phyloP scores from a whole-genome alignment of 257 asterid genomes.

The Cynanchum wilfordii region DNA sequence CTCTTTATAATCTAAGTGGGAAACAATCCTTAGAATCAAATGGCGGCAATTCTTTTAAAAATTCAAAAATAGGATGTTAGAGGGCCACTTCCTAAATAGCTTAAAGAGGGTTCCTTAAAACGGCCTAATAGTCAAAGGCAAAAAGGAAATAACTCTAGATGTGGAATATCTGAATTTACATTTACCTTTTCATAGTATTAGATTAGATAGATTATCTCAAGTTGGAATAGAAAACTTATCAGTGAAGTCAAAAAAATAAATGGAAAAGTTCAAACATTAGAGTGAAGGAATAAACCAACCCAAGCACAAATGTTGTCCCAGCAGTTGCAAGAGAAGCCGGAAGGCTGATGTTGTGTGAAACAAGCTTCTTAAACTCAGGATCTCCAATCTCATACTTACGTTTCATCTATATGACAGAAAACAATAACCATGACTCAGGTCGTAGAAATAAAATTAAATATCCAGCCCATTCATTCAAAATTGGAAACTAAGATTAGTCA shows the following conservation, averaged over 20 bases:
- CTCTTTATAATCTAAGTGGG: too few species aligned
- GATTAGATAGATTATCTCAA: not conserved
- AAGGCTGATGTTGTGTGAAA: constrained; percentile 54
- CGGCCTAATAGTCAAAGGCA: too few species aligned
- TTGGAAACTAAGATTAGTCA: not conserved
- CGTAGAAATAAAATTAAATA: not conserved
- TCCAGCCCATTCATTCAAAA: not conserved
- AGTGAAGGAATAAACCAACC: constrained; percentile 41
- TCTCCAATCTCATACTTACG: constrained; percentile 46
- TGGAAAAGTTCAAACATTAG: not conserved
- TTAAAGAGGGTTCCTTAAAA: too few species aligned
- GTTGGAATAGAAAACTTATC: not conserved
- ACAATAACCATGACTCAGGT: not conserved
- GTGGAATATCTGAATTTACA: too few species aligned
- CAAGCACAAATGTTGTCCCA: constrained; percentile 75
- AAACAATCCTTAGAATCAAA: too few species aligned
- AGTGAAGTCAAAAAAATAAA: not conserved
- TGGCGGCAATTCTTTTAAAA: too few species aligned
- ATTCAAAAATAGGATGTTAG: too few species aligned
- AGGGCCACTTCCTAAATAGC: too few species aligned
- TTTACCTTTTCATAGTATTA: too few species aligned
- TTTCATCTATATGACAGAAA: constrained; percentile 55
- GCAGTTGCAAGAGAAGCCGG: constrained; percentile 92
- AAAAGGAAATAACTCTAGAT: too few species aligned
- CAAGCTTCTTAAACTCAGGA: constrained; percentile 60